phyloP scores from a whole-genome alignment of 2,329 filamentous ascomycete genomes.

The Cercospora sojina region DNA sequence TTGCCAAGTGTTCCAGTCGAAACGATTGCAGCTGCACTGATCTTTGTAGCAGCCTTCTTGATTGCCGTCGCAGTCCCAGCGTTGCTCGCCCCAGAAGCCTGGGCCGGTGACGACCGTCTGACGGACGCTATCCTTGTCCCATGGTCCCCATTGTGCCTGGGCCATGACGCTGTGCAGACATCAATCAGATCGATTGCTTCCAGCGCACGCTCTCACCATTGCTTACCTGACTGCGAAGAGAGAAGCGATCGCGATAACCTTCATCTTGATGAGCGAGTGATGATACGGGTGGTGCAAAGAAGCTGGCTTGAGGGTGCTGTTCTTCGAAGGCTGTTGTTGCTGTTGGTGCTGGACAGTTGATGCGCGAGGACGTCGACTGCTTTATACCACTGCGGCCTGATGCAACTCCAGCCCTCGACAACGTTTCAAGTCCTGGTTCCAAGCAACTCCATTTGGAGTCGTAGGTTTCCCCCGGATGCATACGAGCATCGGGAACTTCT shows the following conservation, averaged over 20 bases:
- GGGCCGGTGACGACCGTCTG: background rate
- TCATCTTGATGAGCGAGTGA: background rate
- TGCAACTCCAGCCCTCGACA: background rate
- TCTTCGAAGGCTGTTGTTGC: background rate
- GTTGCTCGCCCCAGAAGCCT: background rate
- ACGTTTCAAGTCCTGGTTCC: background rate
- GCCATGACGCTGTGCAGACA: background rate
- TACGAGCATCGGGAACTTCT: background rate
- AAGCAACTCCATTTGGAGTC: background rate
- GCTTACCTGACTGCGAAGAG: background rate
- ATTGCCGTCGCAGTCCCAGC: constrained; percentile 2
- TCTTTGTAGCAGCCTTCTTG: constrained; percentile 1
- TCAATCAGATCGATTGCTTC: background rate
- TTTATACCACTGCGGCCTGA: background rate
- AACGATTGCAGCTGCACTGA: constrained; percentile 1
- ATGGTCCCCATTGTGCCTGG: background rate
- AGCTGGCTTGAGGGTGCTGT: background rate
- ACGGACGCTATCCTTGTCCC: background rate
- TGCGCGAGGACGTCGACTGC: background rate
- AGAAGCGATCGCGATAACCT: background rate
- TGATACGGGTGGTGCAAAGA: background rate
- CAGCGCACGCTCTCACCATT: background rate
- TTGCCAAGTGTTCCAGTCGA: background rate
- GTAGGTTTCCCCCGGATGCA: background rate
- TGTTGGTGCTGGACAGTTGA: background rate